Evolutionary conservation across 805 yeast species (phyloP), one percentile per base, ranked within the genome.

Genomic region (Cephaloascus fragrans): DNA sequence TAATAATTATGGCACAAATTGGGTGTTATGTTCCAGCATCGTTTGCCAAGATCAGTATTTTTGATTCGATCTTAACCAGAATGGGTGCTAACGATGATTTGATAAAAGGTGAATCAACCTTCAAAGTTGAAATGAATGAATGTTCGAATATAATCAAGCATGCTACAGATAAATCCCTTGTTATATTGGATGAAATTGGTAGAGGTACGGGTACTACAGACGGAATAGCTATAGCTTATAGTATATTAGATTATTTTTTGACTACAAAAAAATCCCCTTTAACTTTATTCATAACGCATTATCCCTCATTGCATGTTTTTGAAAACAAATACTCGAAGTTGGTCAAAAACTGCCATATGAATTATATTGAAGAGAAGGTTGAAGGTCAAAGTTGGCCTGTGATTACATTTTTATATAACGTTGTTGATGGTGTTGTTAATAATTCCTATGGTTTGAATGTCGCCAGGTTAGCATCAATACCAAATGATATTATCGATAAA

Each of bases 21-120:
- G 95, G 95, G 0, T 72, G 83, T 46, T 83, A 64, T 52, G 71
- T 86, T 2, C 93, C 95, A 1, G 87, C 90, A 16, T 61, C 66
- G 3, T 45, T 50, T 1, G 84, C 84, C 1, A 57, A 61, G 4
- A 46, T 85, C 26, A 84, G 95, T 2, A 59, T 86, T 1, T 78
- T 87, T 48, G 88, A 80, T 50, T 56, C 70, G 9, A 58, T 75
- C 1, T 62, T 55, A 41, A 61, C 73, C 3, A 60, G 93, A 36
- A 81, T 86, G 78, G 95, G 96, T 0, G 93, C 96, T 0, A 71
- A 75, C 31, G 97, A 88, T 58, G 76, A 86, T 49, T 64, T 88
- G 35, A 48, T 86, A 37, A 65, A 66, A 18, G 90, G 93, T 2
- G 77, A 83, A 48, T 84, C 95, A 0, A 88, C 96, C 0, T 88